Percentiles rank a stretch among this genome's conserved stretches.
Evolutionary conservation across 768 basidiomycete genomes (phyloP).

Genomic region (Suillus alpinus): DNA sequence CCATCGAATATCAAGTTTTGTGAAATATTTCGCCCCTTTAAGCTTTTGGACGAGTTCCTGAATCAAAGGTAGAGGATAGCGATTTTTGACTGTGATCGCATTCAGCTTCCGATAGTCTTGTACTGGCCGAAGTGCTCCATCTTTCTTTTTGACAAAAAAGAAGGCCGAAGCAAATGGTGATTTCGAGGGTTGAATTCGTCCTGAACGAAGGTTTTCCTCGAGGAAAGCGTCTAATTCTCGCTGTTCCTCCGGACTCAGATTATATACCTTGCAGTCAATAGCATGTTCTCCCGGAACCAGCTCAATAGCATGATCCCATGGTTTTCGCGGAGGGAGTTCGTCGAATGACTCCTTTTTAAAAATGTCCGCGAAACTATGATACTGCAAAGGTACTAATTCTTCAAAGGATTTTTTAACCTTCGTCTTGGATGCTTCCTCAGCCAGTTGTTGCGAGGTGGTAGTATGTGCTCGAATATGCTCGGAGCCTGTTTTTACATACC

Average conservation of each 20-base stretch:
- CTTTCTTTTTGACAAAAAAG: constrained; percentile 36
- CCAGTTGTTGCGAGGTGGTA: neutral
- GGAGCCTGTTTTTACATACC: neutral
- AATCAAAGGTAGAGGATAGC: constrained; percentile 23
- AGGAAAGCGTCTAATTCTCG: constrained; percentile 17
- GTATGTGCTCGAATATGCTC: constrained; percentile 6
- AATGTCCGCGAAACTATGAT: constrained; percentile 1
- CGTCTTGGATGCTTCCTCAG: neutral
- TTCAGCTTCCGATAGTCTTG: constrained; percentile 34
- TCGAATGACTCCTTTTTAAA: neutral
- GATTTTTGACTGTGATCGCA: constrained; percentile 22
- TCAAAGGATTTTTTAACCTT: neutral
- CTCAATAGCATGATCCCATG: constrained; percentile 5
- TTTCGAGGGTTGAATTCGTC: constrained; percentile 16
- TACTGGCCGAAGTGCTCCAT: constrained; percentile 26
- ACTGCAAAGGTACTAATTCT: neutral
- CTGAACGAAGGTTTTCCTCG: constrained; percentile 18
- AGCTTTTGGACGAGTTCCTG: too few species aligned
- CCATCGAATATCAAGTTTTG: too few species aligned
- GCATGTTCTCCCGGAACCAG: constrained; percentile 1
- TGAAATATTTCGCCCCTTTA: too few species aligned
- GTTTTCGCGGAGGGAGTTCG: neutral
- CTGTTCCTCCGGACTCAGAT: constrained; percentile 19
- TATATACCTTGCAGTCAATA: constrained; percentile 8
- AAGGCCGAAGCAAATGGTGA: constrained; percentile 19